A percentile compares a stretch with the other conserved stretches of the same genome.
Evolutionary conservation across 345 rosid species (phyloP).

Genomic region (Lepidium aucheri): DNA sequence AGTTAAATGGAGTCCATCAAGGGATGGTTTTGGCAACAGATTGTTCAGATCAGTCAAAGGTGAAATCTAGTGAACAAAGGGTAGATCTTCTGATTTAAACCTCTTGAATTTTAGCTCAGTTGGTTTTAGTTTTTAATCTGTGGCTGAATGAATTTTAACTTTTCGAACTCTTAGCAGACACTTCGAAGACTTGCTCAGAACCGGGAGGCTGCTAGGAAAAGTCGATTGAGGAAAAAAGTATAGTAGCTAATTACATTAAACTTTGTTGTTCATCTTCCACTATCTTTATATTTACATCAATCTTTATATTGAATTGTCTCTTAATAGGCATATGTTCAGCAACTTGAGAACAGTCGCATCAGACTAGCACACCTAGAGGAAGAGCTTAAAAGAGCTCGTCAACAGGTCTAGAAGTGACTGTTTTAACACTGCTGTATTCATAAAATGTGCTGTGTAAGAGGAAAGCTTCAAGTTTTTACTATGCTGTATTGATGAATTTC

Average conservation of each 20-base stretch:
- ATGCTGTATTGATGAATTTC: background rate
- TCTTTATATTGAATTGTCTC: slow-evolving; percentile 22
- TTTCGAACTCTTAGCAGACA: slow-evolving; percentile 31
- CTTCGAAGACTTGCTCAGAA: slow-evolving; percentile 88
- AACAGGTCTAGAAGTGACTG: slow-evolving; percentile 44
- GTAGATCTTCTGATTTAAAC: slow-evolving; percentile 19
- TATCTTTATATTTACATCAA: background rate
- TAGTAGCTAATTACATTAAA: background rate
- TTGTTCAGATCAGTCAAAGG: slow-evolving; percentile 54
- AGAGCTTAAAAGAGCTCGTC: slow-evolving; percentile 73
- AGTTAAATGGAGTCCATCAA: slow-evolving; percentile 42
- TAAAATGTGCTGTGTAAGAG: background rate
- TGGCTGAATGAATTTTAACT: background rate
- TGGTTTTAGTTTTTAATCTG: background rate
- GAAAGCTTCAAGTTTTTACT: background rate
- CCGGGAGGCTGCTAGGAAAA: slow-evolving; percentile 95
- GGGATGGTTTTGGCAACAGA: slow-evolving; percentile 41
- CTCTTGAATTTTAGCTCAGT: background rate
- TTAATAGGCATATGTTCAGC: slow-evolving; percentile 91
- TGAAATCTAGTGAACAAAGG: slow-evolving; percentile 56
- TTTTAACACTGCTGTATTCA: background rate
- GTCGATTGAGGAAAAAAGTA: slow-evolving; percentile 89
- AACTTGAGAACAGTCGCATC: slow-evolving; percentile 65
- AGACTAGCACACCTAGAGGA: slow-evolving; percentile 70
- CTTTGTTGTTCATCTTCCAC: background rate